phyloP scores from a whole-genome alignment of 2,329 filamentous ascomycete species.

The Dactylellina haptotyla region DNA sequence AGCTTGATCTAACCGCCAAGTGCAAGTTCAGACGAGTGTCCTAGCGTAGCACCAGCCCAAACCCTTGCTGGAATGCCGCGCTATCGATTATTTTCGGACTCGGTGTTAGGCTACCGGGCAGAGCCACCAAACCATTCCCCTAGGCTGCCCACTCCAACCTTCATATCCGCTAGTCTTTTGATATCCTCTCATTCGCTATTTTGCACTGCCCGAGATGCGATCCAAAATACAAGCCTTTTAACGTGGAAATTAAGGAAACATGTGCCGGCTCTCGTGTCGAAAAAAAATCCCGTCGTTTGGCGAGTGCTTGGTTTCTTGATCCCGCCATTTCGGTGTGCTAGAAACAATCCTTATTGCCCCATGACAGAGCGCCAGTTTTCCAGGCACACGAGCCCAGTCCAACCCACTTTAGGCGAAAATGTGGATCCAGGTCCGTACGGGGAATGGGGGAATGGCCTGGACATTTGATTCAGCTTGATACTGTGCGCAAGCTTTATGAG shows the following conservation, averaged over 20 bases:
- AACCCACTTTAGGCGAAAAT: conserved; percentile 1
- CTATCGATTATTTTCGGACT: conserved; percentile 11
- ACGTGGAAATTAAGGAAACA: too few species aligned
- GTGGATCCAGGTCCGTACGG: not conserved
- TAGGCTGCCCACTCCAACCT: not conserved
- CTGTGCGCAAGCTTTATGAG: not conserved
- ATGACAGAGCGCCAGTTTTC: not conserved
- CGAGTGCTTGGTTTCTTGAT: too few species aligned
- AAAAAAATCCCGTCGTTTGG: too few species aligned
- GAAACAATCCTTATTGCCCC: not conserved
- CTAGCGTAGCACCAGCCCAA: too few species aligned
- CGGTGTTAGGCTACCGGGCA: not conserved
- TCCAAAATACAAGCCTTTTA: too few species aligned
- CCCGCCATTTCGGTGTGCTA: not conserved
- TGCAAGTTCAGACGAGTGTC: conserved; percentile 10
- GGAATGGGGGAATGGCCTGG: too few species aligned
- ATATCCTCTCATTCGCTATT: too few species aligned
- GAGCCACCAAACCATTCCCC: too few species aligned
- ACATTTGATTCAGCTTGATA: not conserved
- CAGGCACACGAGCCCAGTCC: not conserved
- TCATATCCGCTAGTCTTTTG: too few species aligned
- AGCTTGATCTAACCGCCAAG: not conserved
- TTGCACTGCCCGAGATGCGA: not conserved
- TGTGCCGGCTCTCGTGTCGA: not conserved
- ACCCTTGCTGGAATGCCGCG: not conserved